Base-by-base conservation (phyloP, 1,284 basidiomycete genomes). In the Ganoderma leucocontextum region DNA sequence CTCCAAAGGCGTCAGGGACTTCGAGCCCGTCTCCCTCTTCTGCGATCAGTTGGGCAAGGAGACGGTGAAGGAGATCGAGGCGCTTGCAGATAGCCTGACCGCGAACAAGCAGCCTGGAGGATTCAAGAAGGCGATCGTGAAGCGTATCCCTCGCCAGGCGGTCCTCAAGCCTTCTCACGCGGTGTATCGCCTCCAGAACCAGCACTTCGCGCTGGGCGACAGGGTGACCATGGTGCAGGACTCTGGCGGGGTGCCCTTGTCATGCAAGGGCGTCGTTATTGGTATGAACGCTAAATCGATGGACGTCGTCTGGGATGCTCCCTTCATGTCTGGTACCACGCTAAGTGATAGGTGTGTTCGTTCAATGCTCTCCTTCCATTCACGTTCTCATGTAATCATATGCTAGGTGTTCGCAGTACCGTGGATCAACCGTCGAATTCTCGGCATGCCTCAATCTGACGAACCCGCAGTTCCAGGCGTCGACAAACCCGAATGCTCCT, bases 301-400 rank as follows among this genome's bases (percentile, higher is more conserved):
- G 85, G 98, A 99, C 78, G 92, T 99, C n/a, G 89, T 98, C 0
- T 99, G 98, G 92, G 98, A 99, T 79, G 90, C 93, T 25, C 88
- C 96, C 0, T 99, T 99, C 83, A 94, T 99, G 87, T 91, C 95
- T 41, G 97, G 98, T 12, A 87, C 89, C 2, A 98, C 94, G 0
- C 84, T 99, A 5, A 89, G 89, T n/a, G 94, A 95, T 73, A 85
- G 95, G 93, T 95, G 74, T 69, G 84, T 22, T 78, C 3, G 36
- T 12, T 57, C 42, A 72, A 8, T 22, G 19, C 60, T 25, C 64
- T 9, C 57, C 22, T 60, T 65, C 25, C 35, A 39, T 60, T 15
- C 36, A 22, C 10, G 38, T 57, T 53, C 57, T 35, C 61, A 29
- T 67, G 62, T 10, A 29, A 25, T 41, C 33, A 49, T 25, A 19